Evolutionary conservation across 106 monocot species (phyloP).

Genomic region (Posidonia australis): DNA sequence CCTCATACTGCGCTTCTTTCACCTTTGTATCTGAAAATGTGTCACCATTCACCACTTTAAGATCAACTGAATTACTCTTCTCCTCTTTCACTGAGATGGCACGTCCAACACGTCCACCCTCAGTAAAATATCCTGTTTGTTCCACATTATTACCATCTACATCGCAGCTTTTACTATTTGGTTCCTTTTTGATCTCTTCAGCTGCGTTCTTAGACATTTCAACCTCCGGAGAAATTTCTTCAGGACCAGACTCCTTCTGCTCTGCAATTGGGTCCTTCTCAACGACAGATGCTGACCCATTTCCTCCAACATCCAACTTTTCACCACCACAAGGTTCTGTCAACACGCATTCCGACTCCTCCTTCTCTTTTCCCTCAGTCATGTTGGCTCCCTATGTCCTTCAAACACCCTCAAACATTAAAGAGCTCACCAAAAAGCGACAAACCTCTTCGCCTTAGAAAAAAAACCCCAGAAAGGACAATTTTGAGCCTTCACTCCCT

Average conservation of each 20-base stretch:
- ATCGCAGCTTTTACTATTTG: not conserved
- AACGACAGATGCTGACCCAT: not conserved
- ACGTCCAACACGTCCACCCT: not conserved
- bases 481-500: no score
- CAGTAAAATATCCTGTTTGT: not conserved
- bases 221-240: not conserved
- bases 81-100: not conserved
- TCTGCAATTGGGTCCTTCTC: not conserved
- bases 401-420: no score
- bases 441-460: no score
- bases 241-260: not conserved
- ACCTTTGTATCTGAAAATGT: not conserved
- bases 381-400: no score
- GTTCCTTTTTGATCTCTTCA: not conserved
- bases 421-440: no score
- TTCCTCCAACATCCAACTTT: not conserved
- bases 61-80: constrained; percentile 1
- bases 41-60: constrained; percentile 1
- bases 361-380: constrained; percentile 1
- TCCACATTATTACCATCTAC: not conserved
- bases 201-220: not conserved
- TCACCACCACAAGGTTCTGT: not conserved
- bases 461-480: no score
- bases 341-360: not conserved
- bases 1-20: constrained; percentile 17